phyloP scores from a whole-genome alignment of 2,329 filamentous ascomycete species.

The Colletotrichum lini region DNA sequence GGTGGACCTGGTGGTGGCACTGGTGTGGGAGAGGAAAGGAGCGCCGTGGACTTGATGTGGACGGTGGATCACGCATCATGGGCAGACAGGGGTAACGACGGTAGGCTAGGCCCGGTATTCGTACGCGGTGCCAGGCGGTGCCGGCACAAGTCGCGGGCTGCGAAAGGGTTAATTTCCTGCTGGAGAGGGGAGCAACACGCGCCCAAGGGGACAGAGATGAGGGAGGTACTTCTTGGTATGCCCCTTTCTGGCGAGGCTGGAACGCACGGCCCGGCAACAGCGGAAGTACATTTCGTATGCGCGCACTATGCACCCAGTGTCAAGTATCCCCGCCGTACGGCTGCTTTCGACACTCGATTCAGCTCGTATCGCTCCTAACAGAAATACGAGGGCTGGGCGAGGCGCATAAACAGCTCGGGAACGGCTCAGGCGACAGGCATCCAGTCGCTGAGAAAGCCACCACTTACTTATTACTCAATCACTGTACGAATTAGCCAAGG shows the following conservation, averaged over 20 bases:
- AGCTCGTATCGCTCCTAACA: conserved; percentile 41
- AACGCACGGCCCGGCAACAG: conserved; percentile 24
- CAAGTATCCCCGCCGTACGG: conserved; percentile 9
- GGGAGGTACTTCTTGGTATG: conserved; percentile 22
- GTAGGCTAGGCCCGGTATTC: conserved; percentile 15
- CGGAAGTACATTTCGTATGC: not conserved
- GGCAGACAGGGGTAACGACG: conserved; percentile 34
- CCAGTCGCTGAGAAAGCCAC: too few relatives aligned
- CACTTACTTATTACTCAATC: not conserved
- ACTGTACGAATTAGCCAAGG: conserved; percentile 20
- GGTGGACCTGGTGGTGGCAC: not conserved
- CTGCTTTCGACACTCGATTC: conserved; percentile 14
- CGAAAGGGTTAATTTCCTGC: conserved; percentile 35
- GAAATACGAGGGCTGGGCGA: conserved; percentile 19
- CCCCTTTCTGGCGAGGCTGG: conserved; percentile 23
- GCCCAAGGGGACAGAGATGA: conserved; percentile 13
- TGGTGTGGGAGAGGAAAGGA: not conserved
- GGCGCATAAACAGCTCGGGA: not conserved
- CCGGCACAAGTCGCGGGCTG: conserved; percentile 19
- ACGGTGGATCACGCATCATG: conserved; percentile 19
- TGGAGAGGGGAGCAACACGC: not conserved
- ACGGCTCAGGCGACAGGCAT: conserved; percentile 18
- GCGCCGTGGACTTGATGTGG: conserved; percentile 6
- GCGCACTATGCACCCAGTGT: accelerated
- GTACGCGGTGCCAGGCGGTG: conserved; percentile 17